phyloP scores from a whole-genome alignment of 257 asterid genomes.

The Thymus mandschuricus region DNA sequence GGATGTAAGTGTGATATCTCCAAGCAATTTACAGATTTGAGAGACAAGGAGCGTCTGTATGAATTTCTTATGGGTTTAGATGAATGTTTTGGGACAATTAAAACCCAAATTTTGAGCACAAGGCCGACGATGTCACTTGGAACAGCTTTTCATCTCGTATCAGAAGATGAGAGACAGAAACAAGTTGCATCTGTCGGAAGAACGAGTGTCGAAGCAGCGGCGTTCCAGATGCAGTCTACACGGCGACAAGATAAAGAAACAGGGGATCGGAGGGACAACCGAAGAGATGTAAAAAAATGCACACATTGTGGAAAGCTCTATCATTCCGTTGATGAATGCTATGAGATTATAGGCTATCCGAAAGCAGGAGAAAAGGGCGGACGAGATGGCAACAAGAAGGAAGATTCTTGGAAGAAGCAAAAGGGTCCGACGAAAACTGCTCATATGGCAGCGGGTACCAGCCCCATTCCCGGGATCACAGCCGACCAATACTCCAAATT shows the following conservation, averaged over 20 bases:
- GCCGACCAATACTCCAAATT: not conserved
- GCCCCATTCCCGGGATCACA: not conserved
- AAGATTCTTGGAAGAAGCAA: not conserved
- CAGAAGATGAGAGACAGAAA: not conserved
- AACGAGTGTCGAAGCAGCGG: not conserved
- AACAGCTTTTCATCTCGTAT: not conserved
- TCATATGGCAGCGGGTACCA: not conserved
- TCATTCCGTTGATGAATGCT: not conserved
- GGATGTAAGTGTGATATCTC: not conserved
- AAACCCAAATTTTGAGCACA: not conserved
- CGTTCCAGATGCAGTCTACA: not conserved
- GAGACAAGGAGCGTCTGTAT: not conserved
- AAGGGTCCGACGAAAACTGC: not conserved
- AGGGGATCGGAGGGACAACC: not conserved
- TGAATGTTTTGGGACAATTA: not conserved
- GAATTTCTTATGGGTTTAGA: conserved; percentile 5
- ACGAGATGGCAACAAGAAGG: not conserved
- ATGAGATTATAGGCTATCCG: not conserved
- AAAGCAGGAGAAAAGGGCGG: not conserved
- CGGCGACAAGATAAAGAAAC: not conserved
- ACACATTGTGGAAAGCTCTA: not conserved
- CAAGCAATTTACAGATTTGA: not conserved
- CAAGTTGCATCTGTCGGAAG: not conserved
- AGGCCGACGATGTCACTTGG: not conserved
- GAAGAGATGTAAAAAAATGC: not conserved